Evolutionary conservation across 1,284 basidiomycete species (phyloP).

Genomic region (Xerocomus amazonicus): DNA sequence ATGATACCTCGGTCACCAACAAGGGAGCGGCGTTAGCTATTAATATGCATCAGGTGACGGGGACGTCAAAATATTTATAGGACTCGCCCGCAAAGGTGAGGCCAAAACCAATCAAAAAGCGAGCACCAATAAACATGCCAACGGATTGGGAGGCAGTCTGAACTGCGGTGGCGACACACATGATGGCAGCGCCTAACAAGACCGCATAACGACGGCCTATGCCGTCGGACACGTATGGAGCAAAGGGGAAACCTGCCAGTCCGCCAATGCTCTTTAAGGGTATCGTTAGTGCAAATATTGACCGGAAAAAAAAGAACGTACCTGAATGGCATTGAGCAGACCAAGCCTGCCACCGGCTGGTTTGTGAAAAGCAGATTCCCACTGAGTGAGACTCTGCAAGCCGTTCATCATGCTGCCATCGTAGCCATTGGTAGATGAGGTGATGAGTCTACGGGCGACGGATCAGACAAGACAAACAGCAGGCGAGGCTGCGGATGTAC

Average conservation of each 20-base stretch:
- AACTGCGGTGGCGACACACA: slow-evolving; percentile 61
- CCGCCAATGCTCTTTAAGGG: slow-evolving; percentile 57
- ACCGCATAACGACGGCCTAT: slow-evolving; percentile 61
- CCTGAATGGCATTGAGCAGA: slow-evolving; percentile 75
- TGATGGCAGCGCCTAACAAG: slow-evolving; percentile 60
- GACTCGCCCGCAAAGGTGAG: slow-evolving; percentile 62
- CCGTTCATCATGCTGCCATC: slow-evolving; percentile 79
- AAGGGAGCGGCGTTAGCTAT: slow-evolving; percentile 66
- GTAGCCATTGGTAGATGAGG: slow-evolving; percentile 74
- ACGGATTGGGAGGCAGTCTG: slow-evolving; percentile 72
- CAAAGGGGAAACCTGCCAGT: slow-evolving; percentile 65
- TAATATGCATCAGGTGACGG: neutral
- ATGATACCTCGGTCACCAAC: slow-evolving; percentile 74
- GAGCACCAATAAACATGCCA: slow-evolving; percentile 79
- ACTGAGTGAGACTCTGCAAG: slow-evolving; percentile 61
- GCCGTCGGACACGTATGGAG: slow-evolving; percentile 68
- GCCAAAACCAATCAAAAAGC: slow-evolving; percentile 80
- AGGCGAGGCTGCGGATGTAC: slow-evolving; percentile 35
- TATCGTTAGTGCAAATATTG: slow-evolving; percentile 6
- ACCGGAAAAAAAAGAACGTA: slow-evolving; percentile 17
- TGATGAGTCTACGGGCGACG: slow-evolving; percentile 51
- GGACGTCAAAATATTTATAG: neutral
- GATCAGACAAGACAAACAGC: neutral
- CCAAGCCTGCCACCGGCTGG: slow-evolving; percentile 59
- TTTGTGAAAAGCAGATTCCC: slow-evolving; percentile 54